Evolutionary conservation across 306 rosid species (phyloP).

Genomic region (Pachyrhizus erosus): DNA sequence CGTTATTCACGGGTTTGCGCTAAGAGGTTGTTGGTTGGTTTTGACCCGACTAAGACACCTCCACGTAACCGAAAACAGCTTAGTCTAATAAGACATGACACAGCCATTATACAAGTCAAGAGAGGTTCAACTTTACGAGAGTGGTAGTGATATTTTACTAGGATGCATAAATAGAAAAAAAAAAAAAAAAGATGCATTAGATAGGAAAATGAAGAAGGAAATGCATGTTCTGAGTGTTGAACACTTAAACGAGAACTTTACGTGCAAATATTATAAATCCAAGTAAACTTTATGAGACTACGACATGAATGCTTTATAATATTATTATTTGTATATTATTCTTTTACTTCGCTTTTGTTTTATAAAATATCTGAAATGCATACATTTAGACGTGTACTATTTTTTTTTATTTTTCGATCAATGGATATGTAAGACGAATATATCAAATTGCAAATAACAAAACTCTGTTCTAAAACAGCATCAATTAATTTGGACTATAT

Average conservation of each 20-base stretch:
- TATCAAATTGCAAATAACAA: neutral
- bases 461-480: neutral
- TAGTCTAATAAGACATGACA: neutral
- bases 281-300: neutral
- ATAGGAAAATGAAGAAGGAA: neutral
- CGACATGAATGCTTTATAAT: neutral
- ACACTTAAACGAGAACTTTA: neutral
- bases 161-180: neutral
- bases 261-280: neutral
- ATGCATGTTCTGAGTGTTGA: neutral
- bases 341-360: neutral
- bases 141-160: neutral
- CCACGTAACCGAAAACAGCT: neutral
- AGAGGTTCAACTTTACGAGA: neutral
- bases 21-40: constrained; percentile 28
- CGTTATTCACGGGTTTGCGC: constrained; percentile 22
- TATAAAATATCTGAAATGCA: neutral
- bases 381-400: neutral
- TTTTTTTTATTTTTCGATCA: neutral
- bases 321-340: neutral
- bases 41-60: constrained; percentile 17
- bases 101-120: neutral
- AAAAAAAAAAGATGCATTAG: neutral
- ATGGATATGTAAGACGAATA: neutral
- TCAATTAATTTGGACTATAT: neutral